These are phyloP conservation scores for Coemansia sp. DNA, from an alignment of 192 early-diverging fungal species.

Conservation along the genomic window DNA sequence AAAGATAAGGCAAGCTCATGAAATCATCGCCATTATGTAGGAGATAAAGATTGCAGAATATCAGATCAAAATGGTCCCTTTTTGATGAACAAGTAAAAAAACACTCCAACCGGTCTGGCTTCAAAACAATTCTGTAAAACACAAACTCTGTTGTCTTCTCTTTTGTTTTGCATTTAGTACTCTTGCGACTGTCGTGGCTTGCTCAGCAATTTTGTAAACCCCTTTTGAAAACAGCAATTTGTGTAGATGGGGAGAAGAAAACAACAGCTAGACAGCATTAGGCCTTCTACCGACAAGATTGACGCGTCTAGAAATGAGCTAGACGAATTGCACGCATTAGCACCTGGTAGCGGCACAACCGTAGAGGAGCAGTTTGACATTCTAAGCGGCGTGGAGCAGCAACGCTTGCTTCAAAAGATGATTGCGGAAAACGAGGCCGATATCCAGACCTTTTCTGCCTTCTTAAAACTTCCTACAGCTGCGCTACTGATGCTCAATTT, in stretches of 20 bases:
- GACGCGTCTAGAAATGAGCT: slow-evolving; percentile 11
- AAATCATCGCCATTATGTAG: no score
- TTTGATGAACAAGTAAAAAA: no score
- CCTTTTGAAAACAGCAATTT: neutral
- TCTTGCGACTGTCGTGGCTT: neutral
- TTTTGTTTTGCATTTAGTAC: neutral
- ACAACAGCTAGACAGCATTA: neutral
- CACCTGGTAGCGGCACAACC: slow-evolving; percentile 15
- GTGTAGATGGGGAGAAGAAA: neutral
- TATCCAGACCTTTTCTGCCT: slow-evolving; percentile 38
- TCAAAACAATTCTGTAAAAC: neutral
- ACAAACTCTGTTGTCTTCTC: neutral
- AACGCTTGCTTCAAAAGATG: slow-evolving; percentile 30
- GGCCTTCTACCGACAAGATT: neutral
- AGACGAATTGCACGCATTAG: slow-evolving; percentile 16
- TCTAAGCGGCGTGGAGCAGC: slow-evolving; percentile 29
- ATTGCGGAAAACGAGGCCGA: slow-evolving; percentile 40
- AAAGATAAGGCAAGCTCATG: neutral
- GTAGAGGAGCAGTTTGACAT: slow-evolving; percentile 32
- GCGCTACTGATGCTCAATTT: slow-evolving; percentile 36
- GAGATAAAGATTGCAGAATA: no score
- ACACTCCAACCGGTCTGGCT: neutral
- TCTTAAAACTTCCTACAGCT: slow-evolving; percentile 39
- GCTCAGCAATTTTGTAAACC: neutral
- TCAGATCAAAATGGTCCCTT: no score